phyloP scores from a whole-genome alignment of 305 asterid species.

The Ajuga reptans region DNA sequence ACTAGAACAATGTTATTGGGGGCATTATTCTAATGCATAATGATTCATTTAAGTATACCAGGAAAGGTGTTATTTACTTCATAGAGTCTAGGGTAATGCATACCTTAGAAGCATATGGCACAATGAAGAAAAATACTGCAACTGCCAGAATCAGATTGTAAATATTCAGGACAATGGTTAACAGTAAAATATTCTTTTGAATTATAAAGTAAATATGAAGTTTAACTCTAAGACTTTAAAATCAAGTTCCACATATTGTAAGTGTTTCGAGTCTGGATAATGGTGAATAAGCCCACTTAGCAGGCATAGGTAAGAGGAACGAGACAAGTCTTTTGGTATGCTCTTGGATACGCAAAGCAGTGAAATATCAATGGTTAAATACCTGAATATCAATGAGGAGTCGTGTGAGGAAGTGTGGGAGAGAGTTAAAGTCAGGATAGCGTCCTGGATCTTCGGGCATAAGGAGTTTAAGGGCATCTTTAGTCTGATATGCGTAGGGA shows the following conservation, averaged over 20 bases:
- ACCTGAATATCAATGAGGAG: background rate
- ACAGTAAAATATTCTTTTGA: background rate
- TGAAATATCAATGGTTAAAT: background rate
- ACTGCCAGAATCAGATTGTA: background rate
- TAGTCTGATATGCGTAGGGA: too few relatives aligned
- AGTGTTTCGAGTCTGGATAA: background rate
- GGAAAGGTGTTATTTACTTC: constrained; percentile 1
- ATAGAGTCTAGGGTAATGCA: background rate
- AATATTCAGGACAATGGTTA: background rate
- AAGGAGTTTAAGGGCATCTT: too few relatives aligned
- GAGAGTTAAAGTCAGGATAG: too few relatives aligned
- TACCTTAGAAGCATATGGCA: constrained; percentile 3
- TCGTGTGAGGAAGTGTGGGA: too few relatives aligned
- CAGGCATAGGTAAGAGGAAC: background rate
- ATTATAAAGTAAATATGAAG: background rate
- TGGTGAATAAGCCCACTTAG: background rate
- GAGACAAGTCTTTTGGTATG: background rate
- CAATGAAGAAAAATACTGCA: background rate
- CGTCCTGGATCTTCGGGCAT: too few relatives aligned
- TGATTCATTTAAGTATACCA: background rate
- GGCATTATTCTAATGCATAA: constrained; percentile 4
- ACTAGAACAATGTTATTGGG: background rate
- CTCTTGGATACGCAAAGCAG: background rate
- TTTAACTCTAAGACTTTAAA: background rate
- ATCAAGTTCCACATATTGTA: background rate